Base-by-base conservation (phyloP, 2,329 filamentous ascomycete species). In the Claviceps sp. region DNA sequence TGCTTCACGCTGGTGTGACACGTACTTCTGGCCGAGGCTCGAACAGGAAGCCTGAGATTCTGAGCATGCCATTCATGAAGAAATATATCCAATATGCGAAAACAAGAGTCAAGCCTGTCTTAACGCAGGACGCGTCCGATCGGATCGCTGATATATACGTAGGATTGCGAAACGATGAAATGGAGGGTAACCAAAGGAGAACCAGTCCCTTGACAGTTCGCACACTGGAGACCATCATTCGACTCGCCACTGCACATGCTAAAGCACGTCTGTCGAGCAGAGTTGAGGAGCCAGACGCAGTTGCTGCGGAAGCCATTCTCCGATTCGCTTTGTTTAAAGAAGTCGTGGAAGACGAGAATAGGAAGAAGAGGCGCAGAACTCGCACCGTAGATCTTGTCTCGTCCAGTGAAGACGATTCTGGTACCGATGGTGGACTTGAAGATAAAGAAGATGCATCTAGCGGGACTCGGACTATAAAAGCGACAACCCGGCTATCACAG, bases 51-150 rank as follows among this genome's bases (percentile, higher is more conserved):
- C 81, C 86, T 5, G 89, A 96, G 66, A 87, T 98, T 14, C 74
- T 98, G 51, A 95, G 87, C 70, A 96, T 98, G 55, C 87, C 90
- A 0, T 98, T 98, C 70, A 89, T 98, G 75, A 98, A 98, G 73
- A 98, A 98, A 71, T 98, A 96, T 68, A 94, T 98, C 46, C 93
- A 98, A 65, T 98, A 98, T 67, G 89, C 93, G 57, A 98, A 98
- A 73, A 86, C 81, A 38, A 77, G 93, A 63, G 79, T 95, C 62
- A 94, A 89, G 77, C 93, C 93, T 0, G 74, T 95, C 42, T 73
- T 98, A 55, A 95, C 90, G 0, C 88, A 93, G 63, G 88, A 88
- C 45, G 91, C 93, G 5, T 88, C 89, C 11, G 88, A 96, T 60
- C 87, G 94, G 57, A 95, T 98, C 62, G 84, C 90, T 40, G 80